Conservation (phyloP, 208 protist genomes). For the Trypanosoma vivax region DNA sequence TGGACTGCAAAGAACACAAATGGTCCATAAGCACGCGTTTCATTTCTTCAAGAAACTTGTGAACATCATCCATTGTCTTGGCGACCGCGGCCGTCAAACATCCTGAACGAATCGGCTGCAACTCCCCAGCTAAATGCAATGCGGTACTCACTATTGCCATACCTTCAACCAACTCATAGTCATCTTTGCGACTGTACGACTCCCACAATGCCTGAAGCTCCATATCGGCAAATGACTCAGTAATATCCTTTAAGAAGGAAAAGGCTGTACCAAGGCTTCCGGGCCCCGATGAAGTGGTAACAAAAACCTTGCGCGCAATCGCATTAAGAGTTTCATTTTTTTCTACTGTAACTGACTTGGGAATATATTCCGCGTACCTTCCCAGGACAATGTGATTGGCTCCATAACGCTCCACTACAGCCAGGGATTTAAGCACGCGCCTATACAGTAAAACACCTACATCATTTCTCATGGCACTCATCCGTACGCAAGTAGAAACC, state of each 20-base stretch:
- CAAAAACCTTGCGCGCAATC: slow-evolving; percentile 32
- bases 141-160: slow-evolving; percentile 38
- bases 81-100: neutral
- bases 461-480: slow-evolving; percentile 1
- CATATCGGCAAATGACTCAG: slow-evolving; percentile 27
- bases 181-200: slow-evolving; percentile 11
- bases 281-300: slow-evolving; percentile 5
- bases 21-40: too few species aligned
- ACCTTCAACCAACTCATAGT: slow-evolving; percentile 32
- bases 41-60: too few species aligned
- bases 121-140: slow-evolving; percentile 13
- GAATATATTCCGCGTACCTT: slow-evolving; percentile 49
- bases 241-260: slow-evolving; percentile 40
- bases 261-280: slow-evolving; percentile 30
- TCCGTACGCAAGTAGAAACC: neutral
- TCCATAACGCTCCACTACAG: slow-evolving; percentile 1
- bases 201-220: slow-evolving; percentile 46
- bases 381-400: slow-evolving; percentile 15
- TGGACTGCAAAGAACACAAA: too few species aligned
- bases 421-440: slow-evolving; percentile 3
- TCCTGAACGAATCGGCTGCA: slow-evolving; percentile 5
- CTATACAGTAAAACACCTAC: slow-evolving; percentile 12
- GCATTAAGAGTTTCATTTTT: slow-evolving; percentile 14
- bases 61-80: neutral
- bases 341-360: slow-evolving; percentile 16